These are phyloP conservation scores for Botryotinia convoluta DNA, from an alignment of 2,329 filamentous ascomycete genomes.

Conservation along the genomic window DNA sequence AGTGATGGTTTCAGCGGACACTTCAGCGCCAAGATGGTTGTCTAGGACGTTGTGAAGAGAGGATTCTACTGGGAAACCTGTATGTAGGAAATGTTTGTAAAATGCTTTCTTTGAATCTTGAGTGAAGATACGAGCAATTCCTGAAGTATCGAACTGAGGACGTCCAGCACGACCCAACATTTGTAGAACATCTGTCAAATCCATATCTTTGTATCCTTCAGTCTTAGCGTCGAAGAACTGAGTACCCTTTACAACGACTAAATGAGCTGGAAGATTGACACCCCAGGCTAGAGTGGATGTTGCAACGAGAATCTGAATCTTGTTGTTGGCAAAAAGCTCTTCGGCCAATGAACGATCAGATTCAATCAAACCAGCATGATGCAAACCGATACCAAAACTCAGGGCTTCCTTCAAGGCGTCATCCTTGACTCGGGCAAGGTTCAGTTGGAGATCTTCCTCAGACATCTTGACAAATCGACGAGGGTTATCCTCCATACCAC, in stretches of 20 bases:
- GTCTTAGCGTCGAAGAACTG: conserved; percentile 98
- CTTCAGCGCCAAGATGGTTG: conserved; percentile 93
- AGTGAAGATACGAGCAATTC: conserved; percentile 95
- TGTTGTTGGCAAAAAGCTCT: conserved; percentile 94
- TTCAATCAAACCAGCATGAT: conserved; percentile 95
- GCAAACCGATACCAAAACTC: conserved; percentile 93
- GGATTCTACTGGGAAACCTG: conserved; percentile 95
- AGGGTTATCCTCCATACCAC: conserved; percentile 97
- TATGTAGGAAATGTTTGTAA: conserved; percentile 98
- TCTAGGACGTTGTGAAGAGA: conserved; percentile 94
- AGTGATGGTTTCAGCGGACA: conserved; percentile 86
- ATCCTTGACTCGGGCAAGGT: conserved; percentile 88
- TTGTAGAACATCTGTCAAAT: conserved; percentile 93
- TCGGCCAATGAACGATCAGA: conserved; percentile 88
- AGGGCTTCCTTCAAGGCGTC: conserved; percentile 90
- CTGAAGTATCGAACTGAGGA: conserved; percentile 93
- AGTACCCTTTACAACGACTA: conserved; percentile 96
- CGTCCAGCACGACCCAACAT: conserved; percentile 96
- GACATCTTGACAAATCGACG: conserved; percentile 90
- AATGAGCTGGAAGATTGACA: conserved; percentile 92
- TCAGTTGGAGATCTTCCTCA: conserved; percentile 86
- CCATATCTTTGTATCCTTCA: conserved; percentile 98
- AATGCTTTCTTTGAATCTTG: conserved; percentile 98
- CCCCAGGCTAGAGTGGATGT: conserved; percentile 92
- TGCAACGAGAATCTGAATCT: conserved; percentile 94